Base-by-base conservation (phyloP, 768 basidiomycete species). In the Leucocoprinus leucothites region DNA sequence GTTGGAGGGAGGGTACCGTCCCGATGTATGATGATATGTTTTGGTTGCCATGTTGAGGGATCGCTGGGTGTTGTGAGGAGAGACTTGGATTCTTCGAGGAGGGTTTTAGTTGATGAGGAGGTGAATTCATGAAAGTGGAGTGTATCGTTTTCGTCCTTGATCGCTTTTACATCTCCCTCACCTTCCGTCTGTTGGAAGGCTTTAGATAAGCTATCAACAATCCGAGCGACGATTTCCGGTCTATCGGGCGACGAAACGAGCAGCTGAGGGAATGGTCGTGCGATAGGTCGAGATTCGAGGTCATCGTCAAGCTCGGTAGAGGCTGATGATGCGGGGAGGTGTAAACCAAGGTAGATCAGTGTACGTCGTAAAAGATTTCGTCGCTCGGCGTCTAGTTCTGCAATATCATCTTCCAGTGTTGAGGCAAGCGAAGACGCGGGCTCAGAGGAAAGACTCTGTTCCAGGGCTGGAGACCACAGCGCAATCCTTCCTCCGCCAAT, bases 101-200 rank as follows among this genome's bases (percentile, higher is more conserved):
- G 63, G 13, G 71, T 58, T 5, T 60, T 49, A 3, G 79, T 47
- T 9, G 77, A 56, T 13, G 64, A 52, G 44, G 58, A 60, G 26
- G 69, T 68, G 7, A 71, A 58, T 9, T 70, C 61, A 54, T 84
- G 78, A 59, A 92, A 84, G 25, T 70, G 69, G 66, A 93, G 90
- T 1, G 78, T 82, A 64, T 98, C 91, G 51, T 85, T 85, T 1
- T 72, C 71, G 62, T 92, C 93, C 57, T 80, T 69, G 60, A 91
- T 76, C 0, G 75, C 53, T 21, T 19, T 51, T 7, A 18, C 41
- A 21, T 9, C 42, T 21, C 41, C 48, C 3, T 18, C 21, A 11
- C 9, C 71, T 63, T 3, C 65, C 67, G 38, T 64, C 26, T 38
- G 63, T 58, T 11, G 73, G 72, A 8, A 67, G 55, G 4, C 71